Conservation (phyloP, 257 asterid species). For the Echites panduratus region DNA sequence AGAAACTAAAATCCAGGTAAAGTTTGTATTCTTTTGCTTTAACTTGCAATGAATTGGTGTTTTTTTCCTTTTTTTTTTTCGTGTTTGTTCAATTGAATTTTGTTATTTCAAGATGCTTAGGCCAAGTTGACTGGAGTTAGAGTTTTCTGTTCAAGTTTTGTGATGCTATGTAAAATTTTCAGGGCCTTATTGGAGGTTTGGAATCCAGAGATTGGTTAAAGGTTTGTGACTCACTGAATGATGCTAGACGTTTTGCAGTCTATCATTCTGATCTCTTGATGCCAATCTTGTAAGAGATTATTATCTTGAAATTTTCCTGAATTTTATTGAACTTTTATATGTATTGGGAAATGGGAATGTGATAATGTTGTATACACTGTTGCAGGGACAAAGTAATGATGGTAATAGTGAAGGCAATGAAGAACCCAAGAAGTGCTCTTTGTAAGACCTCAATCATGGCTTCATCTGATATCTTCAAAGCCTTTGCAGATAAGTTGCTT, state of each 20-base stretch:
- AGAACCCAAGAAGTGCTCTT: slow-evolving; percentile 97
- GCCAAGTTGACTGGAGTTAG: not conserved
- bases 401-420: slow-evolving; percentile 70
- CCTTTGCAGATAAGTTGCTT: slow-evolving; percentile 59
- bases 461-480: slow-evolving; percentile 70
- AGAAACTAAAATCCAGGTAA: slow-evolving; percentile 56
- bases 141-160: too few relatives aligned
- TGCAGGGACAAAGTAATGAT: slow-evolving; percentile 58
- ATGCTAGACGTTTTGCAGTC: slow-evolving; percentile 67
- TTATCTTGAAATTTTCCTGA: not conserved
- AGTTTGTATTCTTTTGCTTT: not conserved
- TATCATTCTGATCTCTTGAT: slow-evolving; percentile 56
- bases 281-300: slow-evolving; percentile 60
- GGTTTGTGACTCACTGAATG: slow-evolving; percentile 81
- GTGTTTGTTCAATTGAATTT: not conserved
- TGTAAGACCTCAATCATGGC: slow-evolving; percentile 92
- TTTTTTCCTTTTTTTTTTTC: too few relatives aligned
- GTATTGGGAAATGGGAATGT: not conserved
- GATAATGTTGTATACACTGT: slow-evolving; percentile 7
- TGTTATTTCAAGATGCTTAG: too few relatives aligned
- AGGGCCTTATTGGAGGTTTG: slow-evolving; percentile 76
- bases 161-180: slow-evolving; percentile 2
- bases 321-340: not conserved
- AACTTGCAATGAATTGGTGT: not conserved
- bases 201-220: slow-evolving; percentile 96